phyloP scores from a whole-genome alignment of 495 filamentous ascomycete species.

The Bombardia bombarda region DNA sequence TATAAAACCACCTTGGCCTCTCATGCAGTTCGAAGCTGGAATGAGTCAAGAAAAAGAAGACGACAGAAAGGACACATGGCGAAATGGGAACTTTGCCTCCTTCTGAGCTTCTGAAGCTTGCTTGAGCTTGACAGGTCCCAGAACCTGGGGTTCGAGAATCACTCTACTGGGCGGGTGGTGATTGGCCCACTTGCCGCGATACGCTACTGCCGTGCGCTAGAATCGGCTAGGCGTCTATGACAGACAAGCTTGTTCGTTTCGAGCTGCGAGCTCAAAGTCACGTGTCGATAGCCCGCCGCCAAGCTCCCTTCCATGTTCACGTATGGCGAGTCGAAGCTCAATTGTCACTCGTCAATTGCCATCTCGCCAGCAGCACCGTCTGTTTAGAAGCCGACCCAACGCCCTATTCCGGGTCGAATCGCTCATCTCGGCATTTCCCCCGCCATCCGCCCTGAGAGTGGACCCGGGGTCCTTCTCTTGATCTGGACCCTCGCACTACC shows the following conservation, averaged over 20 bases:
- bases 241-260: background rate
- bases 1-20: no score
- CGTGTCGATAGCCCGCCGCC: slow-evolving; percentile 2
- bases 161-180: slow-evolving; percentile 22
- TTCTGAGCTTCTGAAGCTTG: background rate
- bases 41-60: slow-evolving; percentile 18
- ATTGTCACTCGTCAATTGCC: slow-evolving; percentile 7
- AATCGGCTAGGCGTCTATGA: slow-evolving; percentile 1
- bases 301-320: background rate
- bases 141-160: background rate
- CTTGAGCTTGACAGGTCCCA: background rate
- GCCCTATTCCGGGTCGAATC: background rate
- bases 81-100: slow-evolving; percentile 8
- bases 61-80: slow-evolving; percentile 24
- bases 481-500: background rate
- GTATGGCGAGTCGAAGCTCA: no score
- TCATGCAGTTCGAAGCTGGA: background rate
- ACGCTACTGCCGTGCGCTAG: background rate
- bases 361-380: background rate
- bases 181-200: slow-evolving; percentile 11
- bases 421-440: background rate
- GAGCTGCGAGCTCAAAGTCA: slow-evolving; percentile 3
- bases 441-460: no score
- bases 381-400: background rate
- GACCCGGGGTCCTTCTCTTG: no score